Evolutionary conservation across 2,329 filamentous ascomycete species (phyloP).

Genomic region (Gaeumannomyces tritici): DNA sequence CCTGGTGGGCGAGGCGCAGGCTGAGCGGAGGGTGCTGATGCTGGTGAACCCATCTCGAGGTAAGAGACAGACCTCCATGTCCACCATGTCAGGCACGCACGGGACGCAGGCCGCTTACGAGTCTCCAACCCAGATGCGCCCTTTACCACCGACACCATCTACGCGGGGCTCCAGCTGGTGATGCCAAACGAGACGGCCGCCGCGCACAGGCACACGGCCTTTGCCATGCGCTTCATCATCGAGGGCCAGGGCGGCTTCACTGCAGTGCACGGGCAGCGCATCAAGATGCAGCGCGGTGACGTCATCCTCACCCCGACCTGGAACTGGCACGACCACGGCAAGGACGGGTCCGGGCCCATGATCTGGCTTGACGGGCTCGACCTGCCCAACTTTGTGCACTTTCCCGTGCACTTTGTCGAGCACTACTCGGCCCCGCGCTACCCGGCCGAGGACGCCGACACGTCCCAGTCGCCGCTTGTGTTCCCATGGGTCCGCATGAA

Average conservation of each 20-base stretch:
- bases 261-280: constrained; percentile 38
- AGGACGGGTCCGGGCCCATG: constrained; percentile 40
- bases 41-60: constrained; percentile 20
- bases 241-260: constrained; percentile 44
- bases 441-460: constrained; percentile 28
- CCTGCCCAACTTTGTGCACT: constrained; percentile 37
- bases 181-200: constrained; percentile 41
- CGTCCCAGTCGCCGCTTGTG: constrained; percentile 27
- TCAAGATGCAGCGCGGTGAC: constrained; percentile 39
- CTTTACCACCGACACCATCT: constrained; percentile 45
- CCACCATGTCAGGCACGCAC: no score
- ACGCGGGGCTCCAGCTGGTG: constrained; percentile 43
- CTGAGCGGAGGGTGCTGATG: constrained; percentile 27
- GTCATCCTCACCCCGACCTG: constrained; percentile 45
- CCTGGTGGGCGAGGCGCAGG: constrained; percentile 21
- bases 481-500: constrained; percentile 40
- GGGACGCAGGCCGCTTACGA: constrained; percentile 11
- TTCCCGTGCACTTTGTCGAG: constrained; percentile 43
- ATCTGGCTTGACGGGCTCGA: constrained; percentile 49
- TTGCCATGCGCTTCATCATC: constrained; percentile 45
- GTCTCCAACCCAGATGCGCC: constrained; percentile 25
- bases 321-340: constrained; percentile 48
- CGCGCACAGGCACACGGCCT: constrained; percentile 43
- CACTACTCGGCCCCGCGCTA: constrained; percentile 33
- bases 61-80: background rate